A percentile compares a stretch with the other conserved stretches of the same genome.
These are phyloP conservation scores for Rutstroemia sp. DNA, from an alignment of 2,329 filamentous ascomycete species.

Conservation along the genomic window DNA sequence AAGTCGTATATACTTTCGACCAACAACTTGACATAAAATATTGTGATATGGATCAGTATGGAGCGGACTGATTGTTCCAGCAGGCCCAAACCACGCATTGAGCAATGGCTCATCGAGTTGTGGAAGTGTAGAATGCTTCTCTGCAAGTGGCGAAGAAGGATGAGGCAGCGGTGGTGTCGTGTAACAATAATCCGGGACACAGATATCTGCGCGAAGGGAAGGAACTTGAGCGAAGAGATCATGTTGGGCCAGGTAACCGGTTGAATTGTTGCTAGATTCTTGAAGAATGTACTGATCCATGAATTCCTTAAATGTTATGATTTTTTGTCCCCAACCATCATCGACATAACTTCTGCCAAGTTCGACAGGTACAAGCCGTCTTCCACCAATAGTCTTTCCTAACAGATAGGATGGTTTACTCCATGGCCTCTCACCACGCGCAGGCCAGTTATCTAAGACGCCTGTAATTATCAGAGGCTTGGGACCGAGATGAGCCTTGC, in stretches of 20 bases:
- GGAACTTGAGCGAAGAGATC: slow-evolving; percentile 81
- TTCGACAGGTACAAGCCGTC: slow-evolving; percentile 78
- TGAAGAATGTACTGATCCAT: slow-evolving; percentile 36
- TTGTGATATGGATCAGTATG: slow-evolving; percentile 96
- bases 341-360: slow-evolving; percentile 84
- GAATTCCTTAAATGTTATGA: slow-evolving; percentile 70
- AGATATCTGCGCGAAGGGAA: slow-evolving; percentile 64
- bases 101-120: slow-evolving; percentile 55
- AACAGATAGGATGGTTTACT: slow-evolving; percentile 65
- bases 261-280: slow-evolving; percentile 21
- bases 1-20: slow-evolving; percentile 83
- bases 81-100: slow-evolving; percentile 90
- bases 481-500: slow-evolving; percentile 33
- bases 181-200: slow-evolving; percentile 79
- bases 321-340: slow-evolving; percentile 72
- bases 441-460: slow-evolving; percentile 67
- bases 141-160: slow-evolving; percentile 37
- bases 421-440: slow-evolving; percentile 63
- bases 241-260: slow-evolving; percentile 87
- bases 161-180: slow-evolving; percentile 53
- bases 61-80: slow-evolving; percentile 80
- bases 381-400: slow-evolving; percentile 64
- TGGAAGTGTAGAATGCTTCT: slow-evolving; percentile 32
- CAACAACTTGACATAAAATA: slow-evolving; percentile 81
- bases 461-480: slow-evolving; percentile 64